Evolutionary conservation across 192 early-diverging fungal genomes (phyloP), one percentile per base, ranked within the genome.

Genomic region (Chytriomyces sp.): DNA sequence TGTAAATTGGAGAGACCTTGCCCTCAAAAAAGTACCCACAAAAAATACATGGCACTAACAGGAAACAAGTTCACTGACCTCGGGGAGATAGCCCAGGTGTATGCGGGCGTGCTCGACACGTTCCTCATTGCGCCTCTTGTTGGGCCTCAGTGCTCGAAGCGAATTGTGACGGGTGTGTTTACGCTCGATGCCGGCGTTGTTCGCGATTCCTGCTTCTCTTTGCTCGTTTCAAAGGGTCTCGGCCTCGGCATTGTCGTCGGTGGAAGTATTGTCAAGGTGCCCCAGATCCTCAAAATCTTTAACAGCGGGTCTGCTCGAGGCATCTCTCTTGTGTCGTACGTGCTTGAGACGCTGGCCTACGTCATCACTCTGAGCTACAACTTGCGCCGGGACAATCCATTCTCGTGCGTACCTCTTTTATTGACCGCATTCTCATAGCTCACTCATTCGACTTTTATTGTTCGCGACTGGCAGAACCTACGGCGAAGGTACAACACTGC

Each of bases 201-300:
- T 61, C 89, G 95, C 75, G 79, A 89, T 1, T 82, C 61, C 5
- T 99, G 97, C 83, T 79, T 96, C 77, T 94, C 93, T 72, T 91
- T 92, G 62, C 82, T 90, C 26, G 73, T 97, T 67, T 94, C 94
- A 43, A 98, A 98, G 77, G 93, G 91, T 0, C 91, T 99, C n/a
- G 94, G 96, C 1, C 70, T 99, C n/a, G 96, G 95, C 26, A 97
- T 99, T 70, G 92, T 98, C n/a, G 76, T 91, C 9, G 96, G 93
- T 61, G 92, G 93, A 18, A 87, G 91, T 43, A 89, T 97, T 60
- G 90, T 98, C 69, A 99, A 99, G 82, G 85, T 99, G 45, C 97
- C 97, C 6, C 96, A 99, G 85, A 95, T 99, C 48, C 77, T 94
- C 77, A 99, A 96, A 75, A 97, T 99, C 64, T 62, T 94, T 20